Conservation (phyloP, 129 eudicot species). For the Lonicera japonica region DNA sequence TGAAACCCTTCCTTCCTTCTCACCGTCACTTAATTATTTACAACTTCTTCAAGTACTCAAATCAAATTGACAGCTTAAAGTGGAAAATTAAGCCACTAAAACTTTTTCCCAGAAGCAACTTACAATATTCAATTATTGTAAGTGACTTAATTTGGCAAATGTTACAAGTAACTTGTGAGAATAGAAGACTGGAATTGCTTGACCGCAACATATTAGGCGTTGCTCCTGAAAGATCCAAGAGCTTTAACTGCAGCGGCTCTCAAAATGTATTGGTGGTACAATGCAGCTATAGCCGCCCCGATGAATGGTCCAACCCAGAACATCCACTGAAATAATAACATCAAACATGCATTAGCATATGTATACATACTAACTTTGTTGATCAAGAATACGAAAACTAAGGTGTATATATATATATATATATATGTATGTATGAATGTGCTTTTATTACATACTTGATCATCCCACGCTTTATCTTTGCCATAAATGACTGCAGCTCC, state of each 20-base stretch:
- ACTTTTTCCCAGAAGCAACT: not conserved
- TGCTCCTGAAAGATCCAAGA: conserved; percentile 65
- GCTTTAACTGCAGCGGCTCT: conserved; percentile 61
- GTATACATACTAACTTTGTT: not conserved
- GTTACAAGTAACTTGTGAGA: not conserved
- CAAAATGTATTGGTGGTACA: conserved; percentile 48
- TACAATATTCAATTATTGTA: too few species aligned
- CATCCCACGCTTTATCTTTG: conserved; percentile 64
- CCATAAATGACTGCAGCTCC: conserved; percentile 69
- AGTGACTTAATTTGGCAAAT: too few species aligned
- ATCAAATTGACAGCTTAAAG: not conserved
- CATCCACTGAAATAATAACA: conserved; percentile 39
- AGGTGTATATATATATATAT: not conserved
- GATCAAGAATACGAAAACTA: not conserved
- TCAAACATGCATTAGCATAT: not conserved
- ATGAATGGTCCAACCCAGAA: conserved; percentile 75
- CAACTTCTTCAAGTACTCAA: conserved; percentile 3
- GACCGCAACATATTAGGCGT: conserved; percentile 17
- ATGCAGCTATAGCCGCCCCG: conserved; percentile 70
- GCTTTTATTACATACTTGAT: conserved; percentile 31
- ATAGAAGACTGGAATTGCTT: too few species aligned
- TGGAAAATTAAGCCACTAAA: not conserved
- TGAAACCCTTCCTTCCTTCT: not conserved
- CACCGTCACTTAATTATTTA: not conserved
- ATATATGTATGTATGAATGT: not conserved